Base-by-base conservation (phyloP, 345 rosid genomes). In the Bretschneidera sinensis region DNA sequence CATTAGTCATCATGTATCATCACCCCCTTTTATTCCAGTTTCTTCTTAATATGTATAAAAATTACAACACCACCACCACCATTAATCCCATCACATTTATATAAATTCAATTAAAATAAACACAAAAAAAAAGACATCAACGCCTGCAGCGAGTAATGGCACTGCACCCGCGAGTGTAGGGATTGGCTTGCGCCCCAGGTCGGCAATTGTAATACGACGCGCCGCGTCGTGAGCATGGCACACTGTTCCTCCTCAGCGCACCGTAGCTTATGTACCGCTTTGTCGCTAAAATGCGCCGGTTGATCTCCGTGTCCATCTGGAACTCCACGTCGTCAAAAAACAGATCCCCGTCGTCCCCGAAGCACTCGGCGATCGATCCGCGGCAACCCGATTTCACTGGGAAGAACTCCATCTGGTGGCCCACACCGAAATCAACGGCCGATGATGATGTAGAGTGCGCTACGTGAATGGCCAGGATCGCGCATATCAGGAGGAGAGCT, bases 221-320 rank as follows among this genome's bases (percentile, higher is more conserved):
- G 18, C 98, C 96, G 18, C 98, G 89, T 24, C 88, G 63, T 0
- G 97, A 92, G 74, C 98, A 92, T 0, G 98, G 97, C 0, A 92
- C 81, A 23, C 57, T 71, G 88, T 85, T 80, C 71, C 87, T 80
- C 83, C 83, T 73, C 58, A 92, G 87, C 60, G 97, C 94, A 47
- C 94, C 96, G 68, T 92, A 92, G 94, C 98, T 84, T 14, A 94
- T 85, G 74, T 90, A 90, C 65, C 71, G 69, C 61, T 17, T 65
- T 1, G 70, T 48, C 0, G 86, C 90, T 67, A 94, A 79, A 51
- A 94, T 90, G 43, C 99, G 96, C 79, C 97, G 66, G 72, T 48
- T 85, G 75, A 60, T 90, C 79, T 86, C 99, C 19, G 90, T 76
- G 31, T 80, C 97, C 90, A 85, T 63, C 53, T 59, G 80, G 61